Evolutionary conservation across 495 filamentous ascomycete genomes (phyloP), one percentile per base, ranked within the genome.

Genomic region (Aspergillus panamensis): DNA sequence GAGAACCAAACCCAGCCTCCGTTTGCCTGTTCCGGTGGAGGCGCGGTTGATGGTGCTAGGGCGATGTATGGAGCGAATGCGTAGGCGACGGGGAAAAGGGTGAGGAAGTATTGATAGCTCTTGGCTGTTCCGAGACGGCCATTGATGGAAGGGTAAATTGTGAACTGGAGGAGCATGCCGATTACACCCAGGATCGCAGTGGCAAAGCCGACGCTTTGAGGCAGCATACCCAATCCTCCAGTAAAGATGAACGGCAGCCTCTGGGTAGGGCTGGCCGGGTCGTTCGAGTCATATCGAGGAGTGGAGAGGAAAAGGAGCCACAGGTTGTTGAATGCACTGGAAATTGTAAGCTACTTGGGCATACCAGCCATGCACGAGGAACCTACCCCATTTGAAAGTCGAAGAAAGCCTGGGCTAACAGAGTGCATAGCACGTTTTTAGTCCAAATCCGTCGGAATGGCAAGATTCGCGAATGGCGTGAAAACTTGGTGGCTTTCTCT

Each of bases 261-360:
- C 19, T 72, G 79, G 9, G 66, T 65, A 6, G 77, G 75, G 47
- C 69, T 70, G 31, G 66, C 62, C 7, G 78, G 69, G 55, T 78
- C 68, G 37, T 73, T 71, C 12, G 74, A 58, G 58, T 88, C 79
- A 61, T 85, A 86, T 33, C 89, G 87, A 0, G 90, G 87, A 0
- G 90, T 89, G 0, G 87, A 90, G 57, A 96, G 85, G 77, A 92
- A 93, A 55, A 90, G 80, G 58, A 89, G 87, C 89, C 88, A 93
- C 45, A 93, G 80, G 49, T 85, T 87, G 70, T 90, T 90, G 79
- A 92, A 94, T 43, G 89, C 89, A 58, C 87, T 71, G 21, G 14
- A 29, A 21, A 20, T 3, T 8, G 21, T 53, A 16, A 58, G 60
- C 20, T 4, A 29, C 16, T 16, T 10, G 20, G 3, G 25, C 29